Evolutionary conservation across 1,284 basidiomycete species (phyloP).

Genomic region (Kwoniella shivajii): DNA sequence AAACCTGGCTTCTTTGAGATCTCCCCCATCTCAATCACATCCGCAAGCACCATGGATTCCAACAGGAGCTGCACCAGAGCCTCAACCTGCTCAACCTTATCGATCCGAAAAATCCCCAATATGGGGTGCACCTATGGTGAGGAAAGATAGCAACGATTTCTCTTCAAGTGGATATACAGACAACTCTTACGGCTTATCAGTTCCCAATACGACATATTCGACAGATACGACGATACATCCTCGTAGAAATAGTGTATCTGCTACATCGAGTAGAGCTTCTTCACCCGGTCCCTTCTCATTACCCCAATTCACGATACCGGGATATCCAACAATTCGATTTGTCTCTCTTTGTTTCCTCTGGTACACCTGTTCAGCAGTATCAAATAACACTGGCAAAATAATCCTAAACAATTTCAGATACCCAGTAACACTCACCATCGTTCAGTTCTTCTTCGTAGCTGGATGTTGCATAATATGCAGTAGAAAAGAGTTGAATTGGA

Average conservation of each 20-base stretch:
- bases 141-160: constrained; percentile 17
- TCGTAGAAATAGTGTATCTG: constrained; percentile 1
- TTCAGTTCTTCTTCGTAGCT: constrained; percentile 95
- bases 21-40: constrained; percentile 12
- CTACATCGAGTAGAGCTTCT: constrained; percentile 9
- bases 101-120: constrained; percentile 6
- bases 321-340: constrained; percentile 46
- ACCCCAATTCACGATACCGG: constrained; percentile 33
- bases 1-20: constrained; percentile 13
- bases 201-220: not conserved
- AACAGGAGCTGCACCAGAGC: not conserved
- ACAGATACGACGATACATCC: not conserved
- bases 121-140: not conserved
- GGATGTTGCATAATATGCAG: constrained; percentile 78
- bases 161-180: constrained; percentile 9
- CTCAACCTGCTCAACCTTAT: not conserved
- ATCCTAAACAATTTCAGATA: constrained; percentile 55
- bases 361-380: constrained; percentile 55
- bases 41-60: constrained; percentile 1
- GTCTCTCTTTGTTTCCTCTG: constrained; percentile 52
- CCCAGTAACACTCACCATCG: constrained; percentile 73
- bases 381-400: constrained; percentile 55
- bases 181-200: constrained; percentile 11
- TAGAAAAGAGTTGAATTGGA: constrained; percentile 64
- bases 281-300: constrained; percentile 28